phyloP scores from a whole-genome alignment of 257 asterid species.

The Jacaranda copaia region DNA sequence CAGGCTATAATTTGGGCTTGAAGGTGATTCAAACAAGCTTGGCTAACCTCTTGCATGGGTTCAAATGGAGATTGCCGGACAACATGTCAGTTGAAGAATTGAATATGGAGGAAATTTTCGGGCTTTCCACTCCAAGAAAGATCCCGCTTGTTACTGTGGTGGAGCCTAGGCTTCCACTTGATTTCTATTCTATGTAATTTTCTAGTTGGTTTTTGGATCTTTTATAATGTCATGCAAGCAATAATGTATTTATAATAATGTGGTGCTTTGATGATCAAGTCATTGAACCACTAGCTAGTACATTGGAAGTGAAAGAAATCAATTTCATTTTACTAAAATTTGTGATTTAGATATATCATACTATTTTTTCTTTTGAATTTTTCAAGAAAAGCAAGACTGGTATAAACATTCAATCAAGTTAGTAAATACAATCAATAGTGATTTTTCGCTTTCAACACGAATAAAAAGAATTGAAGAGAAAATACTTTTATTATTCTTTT shows the following conservation, averaged over 20 bases:
- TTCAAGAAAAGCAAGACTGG: too few species aligned
- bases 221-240: background rate
- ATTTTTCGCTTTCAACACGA: too few species aligned
- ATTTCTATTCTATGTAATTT: slow-evolving; percentile 38
- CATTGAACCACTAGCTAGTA: too few species aligned
- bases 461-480: too few species aligned
- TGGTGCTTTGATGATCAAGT: background rate
- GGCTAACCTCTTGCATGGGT: background rate
- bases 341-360: too few species aligned
- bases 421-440: too few species aligned
- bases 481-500: too few species aligned
- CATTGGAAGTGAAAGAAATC: too few species aligned
- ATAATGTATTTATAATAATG: background rate
- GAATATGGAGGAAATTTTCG: slow-evolving; percentile 67
- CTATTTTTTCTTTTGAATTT: too few species aligned
- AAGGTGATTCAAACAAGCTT: slow-evolving; percentile 52
- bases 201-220: background rate
- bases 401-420: too few species aligned
- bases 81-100: slow-evolving; percentile 46
- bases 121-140: slow-evolving; percentile 61
- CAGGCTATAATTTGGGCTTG: slow-evolving; percentile 50
- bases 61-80: slow-evolving; percentile 28
- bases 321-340: too few species aligned
- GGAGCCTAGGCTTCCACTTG: slow-evolving; percentile 51
- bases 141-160: slow-evolving; percentile 45